phyloP scores from a whole-genome alignment of 2,329 filamentous ascomycete species.

The Scedosporium dehoogii region DNA sequence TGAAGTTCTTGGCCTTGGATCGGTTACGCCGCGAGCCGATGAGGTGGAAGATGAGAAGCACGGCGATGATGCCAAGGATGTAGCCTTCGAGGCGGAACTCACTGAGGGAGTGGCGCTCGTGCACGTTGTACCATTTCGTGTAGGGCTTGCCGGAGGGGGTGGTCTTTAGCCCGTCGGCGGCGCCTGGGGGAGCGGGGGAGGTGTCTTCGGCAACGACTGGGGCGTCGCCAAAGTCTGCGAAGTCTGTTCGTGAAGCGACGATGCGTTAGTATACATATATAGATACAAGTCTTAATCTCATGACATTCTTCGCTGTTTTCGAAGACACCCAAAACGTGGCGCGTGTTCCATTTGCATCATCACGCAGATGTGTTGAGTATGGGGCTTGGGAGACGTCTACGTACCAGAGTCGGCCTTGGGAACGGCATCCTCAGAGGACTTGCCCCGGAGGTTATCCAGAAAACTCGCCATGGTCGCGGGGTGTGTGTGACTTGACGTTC shows the following conservation, averaged over 20 bases:
- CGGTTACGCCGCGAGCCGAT: constrained; percentile 75
- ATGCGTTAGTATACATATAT: neutral
- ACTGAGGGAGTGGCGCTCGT: constrained; percentile 73
- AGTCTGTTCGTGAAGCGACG: neutral
- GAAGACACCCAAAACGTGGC: neutral
- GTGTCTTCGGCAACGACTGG: constrained; percentile 1
- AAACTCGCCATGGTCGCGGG: constrained; percentile 4
- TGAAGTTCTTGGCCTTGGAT: constrained; percentile 71
- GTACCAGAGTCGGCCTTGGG: constrained; percentile 3
- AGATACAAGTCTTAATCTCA: neutral
- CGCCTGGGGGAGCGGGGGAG: neutral
- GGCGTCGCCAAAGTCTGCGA: constrained; percentile 5
- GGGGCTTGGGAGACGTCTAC: neutral
- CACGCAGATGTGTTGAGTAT: no score
- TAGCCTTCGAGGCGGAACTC: constrained; percentile 86
- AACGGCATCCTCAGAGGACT: constrained; percentile 2
- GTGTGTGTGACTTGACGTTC: neutral
- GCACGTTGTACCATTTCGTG: constrained; percentile 94
- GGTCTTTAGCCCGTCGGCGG: constrained; percentile 18
- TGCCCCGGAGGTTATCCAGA: constrained; percentile 1
- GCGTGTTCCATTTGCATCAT: no score
- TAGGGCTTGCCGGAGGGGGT: constrained; percentile 51
- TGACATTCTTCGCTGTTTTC: neutral
- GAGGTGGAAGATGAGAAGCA: constrained; percentile 71
- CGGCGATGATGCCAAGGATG: constrained; percentile 63